These are phyloP conservation scores for Larix kaempferi DNA, from an alignment of 75 land plant species.

Conservation along the genomic window DNA sequence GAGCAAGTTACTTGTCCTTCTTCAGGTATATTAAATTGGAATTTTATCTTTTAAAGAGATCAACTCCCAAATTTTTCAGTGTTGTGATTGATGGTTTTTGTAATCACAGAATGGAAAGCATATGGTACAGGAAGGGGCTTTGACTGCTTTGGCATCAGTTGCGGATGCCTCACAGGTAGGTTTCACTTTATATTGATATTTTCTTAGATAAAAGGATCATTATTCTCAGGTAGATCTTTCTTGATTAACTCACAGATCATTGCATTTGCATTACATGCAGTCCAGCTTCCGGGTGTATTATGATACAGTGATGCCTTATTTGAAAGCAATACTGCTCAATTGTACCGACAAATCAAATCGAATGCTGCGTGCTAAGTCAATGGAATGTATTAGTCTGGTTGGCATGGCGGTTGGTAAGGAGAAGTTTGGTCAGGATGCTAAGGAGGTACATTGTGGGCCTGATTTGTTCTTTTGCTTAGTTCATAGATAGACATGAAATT, in stretches of 20 bases:
- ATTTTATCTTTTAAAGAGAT: not conserved
- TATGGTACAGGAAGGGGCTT: conserved; percentile 33
- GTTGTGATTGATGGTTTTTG: not conserved
- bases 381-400: conserved; percentile 32
- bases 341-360: conserved; percentile 27
- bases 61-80: not conserved
- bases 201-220: not conserved
- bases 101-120: conserved; percentile 23
- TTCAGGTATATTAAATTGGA: conserved; percentile 16
- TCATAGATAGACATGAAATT: not conserved
- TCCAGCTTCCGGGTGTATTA: conserved; percentile 21
- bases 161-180: conserved; percentile 27
- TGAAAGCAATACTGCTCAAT: conserved; percentile 26
- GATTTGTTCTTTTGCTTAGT: not conserved
- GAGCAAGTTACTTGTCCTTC: conserved; percentile 21
- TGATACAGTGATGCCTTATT: conserved; percentile 28
- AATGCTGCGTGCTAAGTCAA: conserved; percentile 30
- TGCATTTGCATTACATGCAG: conserved; percentile 14
- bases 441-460: conserved; percentile 7
- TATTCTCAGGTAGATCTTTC: not conserved
- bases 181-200: not conserved
- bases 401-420: conserved; percentile 29
- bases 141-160: conserved; percentile 32
- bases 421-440: conserved; percentile 20
- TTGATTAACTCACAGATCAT: not conserved